A percentile compares a stretch with the other conserved stretches of the same genome.
Evolutionary conservation across 139 green algal genomes (phyloP).

Genomic region (Chlorella vulgaris): DNA sequence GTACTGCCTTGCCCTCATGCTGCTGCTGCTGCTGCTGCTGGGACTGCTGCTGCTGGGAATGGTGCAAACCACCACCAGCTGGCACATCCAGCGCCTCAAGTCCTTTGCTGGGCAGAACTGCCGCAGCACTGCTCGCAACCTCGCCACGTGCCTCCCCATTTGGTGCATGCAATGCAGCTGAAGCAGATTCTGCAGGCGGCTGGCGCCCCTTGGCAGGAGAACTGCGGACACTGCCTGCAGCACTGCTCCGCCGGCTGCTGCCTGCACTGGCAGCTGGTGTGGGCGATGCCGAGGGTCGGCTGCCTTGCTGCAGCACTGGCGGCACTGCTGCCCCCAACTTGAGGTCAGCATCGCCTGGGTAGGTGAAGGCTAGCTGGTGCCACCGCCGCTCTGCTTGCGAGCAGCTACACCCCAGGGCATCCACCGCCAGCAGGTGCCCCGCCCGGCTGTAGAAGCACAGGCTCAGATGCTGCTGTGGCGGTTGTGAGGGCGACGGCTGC

Average conservation of each 20-base stretch:
- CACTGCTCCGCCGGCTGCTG: neutral
- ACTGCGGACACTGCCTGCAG: neutral
- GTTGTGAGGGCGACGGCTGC: neutral
- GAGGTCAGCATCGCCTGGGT: conserved; percentile 7
- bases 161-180: too few relatives aligned
- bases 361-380: conserved; percentile 20
- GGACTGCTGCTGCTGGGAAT: neutral
- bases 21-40: neutral
- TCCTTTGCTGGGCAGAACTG: too few relatives aligned
- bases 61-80: too few relatives aligned
- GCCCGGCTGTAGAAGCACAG: neutral
- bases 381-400: neutral
- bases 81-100: too few relatives aligned
- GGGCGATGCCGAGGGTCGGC: neutral
- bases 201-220: neutral
- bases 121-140: too few relatives aligned
- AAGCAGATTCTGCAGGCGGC: too few relatives aligned
- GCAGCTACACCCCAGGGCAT: conserved; percentile 1
- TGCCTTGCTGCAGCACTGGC: neutral
- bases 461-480: neutral
- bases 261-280: neutral
- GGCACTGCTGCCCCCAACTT: neutral
- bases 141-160: too few relatives aligned
- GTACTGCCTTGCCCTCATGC: neutral
- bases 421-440: conserved; percentile 7